These are phyloP conservation scores for Solanum phureja DNA, from an alignment of 257 asterid species.

Conservation along the genomic window DNA sequence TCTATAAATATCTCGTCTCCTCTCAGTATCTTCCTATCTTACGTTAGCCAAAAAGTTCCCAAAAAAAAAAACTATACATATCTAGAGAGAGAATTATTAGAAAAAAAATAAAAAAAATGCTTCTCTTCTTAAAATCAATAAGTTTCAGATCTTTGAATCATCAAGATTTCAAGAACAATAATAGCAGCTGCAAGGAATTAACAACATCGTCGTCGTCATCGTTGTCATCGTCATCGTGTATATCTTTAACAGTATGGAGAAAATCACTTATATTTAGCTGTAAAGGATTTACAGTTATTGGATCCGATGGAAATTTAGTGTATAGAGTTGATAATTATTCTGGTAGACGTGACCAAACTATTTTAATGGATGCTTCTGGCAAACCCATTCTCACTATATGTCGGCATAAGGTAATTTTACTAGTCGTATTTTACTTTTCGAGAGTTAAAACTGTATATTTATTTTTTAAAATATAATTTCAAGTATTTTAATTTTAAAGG, in stretches of 20 bases:
- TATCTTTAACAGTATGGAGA: conserved; percentile 63
- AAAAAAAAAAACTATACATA: not conserved
- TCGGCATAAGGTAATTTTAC: conserved; percentile 43
- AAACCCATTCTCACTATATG: conserved; percentile 47
- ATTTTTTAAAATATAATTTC: no score
- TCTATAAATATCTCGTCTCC: conserved; percentile 12
- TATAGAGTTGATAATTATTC: conserved; percentile 67
- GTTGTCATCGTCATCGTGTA: not conserved
- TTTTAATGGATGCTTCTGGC: conserved; percentile 73
- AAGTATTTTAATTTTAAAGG: no score
- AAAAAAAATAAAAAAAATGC: conserved; percentile 8
- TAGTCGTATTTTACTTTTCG: no score
- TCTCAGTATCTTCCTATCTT: not conserved
- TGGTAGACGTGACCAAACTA: conserved; percentile 20
- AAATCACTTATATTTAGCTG: conserved; percentile 64
- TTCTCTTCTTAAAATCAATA: conserved; percentile 33
- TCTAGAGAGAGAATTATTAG: not conserved
- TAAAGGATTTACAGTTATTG: conserved; percentile 65
- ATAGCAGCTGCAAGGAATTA: not conserved
- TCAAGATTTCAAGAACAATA: not conserved
- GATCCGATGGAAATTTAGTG: conserved; percentile 43
- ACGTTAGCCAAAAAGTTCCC: conserved; percentile 2
- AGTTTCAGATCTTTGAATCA: conserved; percentile 30
- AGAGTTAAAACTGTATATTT: no score
- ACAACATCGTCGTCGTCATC: not conserved